These are phyloP conservation scores for Colletotrichum sidae DNA, from an alignment of 2,329 filamentous ascomycete species.

Conservation along the genomic window DNA sequence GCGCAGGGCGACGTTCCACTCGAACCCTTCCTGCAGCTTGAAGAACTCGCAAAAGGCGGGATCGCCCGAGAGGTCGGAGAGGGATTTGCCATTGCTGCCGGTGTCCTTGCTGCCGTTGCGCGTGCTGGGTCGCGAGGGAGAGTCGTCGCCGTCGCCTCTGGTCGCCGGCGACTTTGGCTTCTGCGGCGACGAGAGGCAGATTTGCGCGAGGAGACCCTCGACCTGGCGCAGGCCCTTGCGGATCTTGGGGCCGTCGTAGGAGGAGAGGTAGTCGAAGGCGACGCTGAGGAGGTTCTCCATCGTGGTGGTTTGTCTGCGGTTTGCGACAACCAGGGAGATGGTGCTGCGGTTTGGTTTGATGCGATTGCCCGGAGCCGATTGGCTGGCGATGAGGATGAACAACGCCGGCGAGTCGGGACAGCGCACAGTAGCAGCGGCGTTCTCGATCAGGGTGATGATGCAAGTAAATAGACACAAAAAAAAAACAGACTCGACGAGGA, in stretches of 20 bases:
- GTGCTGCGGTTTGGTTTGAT: conserved; percentile 18
- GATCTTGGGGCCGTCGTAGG: conserved; percentile 89
- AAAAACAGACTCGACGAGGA: conserved; percentile 29
- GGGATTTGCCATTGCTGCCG: conserved; percentile 62
- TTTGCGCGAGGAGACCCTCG: conserved; percentile 92
- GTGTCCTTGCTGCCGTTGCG: background rate
- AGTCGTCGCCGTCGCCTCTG: conserved; percentile 31
- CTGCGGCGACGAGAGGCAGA: conserved; percentile 76
- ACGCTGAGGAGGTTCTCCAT: conserved; percentile 95
- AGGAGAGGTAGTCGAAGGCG: conserved; percentile 96
- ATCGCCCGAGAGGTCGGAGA: conserved; percentile 80
- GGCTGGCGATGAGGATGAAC: conserved; percentile 3
- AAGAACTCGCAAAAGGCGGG: conserved; percentile 96
- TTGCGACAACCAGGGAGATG: conserved; percentile 31
- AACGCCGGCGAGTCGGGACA: conserved; percentile 7
- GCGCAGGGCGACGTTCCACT: conserved; percentile 94
- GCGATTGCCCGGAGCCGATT: conserved; percentile 2
- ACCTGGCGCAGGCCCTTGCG: conserved; percentile 94
- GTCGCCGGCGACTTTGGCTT: conserved; percentile 38
- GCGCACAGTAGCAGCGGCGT: conserved; percentile 12
- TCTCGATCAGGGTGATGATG: conserved; percentile 24
- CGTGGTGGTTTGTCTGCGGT: conserved; percentile 11
- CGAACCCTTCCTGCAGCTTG: conserved; percentile 94
- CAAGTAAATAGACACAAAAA: conserved; percentile 8
- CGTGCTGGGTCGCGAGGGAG: conserved; percentile 13